Evolutionary conservation across 306 rosid genomes (phyloP).

Genomic region (Ormosia semicastrata): DNA sequence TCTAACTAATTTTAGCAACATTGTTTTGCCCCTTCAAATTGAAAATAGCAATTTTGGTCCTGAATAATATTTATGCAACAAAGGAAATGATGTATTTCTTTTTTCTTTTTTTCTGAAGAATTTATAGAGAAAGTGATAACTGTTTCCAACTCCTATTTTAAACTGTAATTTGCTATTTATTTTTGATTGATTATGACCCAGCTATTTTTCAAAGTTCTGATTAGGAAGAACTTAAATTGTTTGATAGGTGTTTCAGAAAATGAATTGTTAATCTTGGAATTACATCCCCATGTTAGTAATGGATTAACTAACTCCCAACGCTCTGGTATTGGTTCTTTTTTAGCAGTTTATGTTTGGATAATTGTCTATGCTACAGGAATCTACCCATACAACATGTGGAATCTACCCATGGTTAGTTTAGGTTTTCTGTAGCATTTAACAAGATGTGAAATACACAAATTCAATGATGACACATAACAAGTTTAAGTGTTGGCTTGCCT

Average conservation of each 20-base stretch:
- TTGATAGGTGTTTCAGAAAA: background rate
- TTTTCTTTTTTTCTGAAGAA: background rate
- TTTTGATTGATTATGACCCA: background rate
- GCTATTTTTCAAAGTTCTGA: background rate
- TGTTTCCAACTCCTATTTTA: slow-evolving; percentile 16
- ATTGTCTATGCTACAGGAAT: background rate
- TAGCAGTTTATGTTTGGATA: background rate
- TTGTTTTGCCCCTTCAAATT: slow-evolving; percentile 24
- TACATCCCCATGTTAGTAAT: background rate
- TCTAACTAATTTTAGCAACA: slow-evolving; percentile 16
- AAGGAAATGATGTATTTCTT: slow-evolving; percentile 9
- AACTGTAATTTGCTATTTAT: background rate
- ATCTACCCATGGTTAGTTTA: no score
- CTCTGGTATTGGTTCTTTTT: background rate
- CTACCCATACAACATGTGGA: background rate
- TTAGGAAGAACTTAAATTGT: background rate
- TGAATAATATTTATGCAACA: slow-evolving; percentile 36
- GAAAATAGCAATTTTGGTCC: slow-evolving; percentile 28
- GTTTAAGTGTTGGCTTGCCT: no score
- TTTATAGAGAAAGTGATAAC: slow-evolving; percentile 29
- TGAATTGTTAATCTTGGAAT: background rate
- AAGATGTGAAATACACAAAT: background rate
- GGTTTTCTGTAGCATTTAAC: background rate
- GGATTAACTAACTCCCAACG: background rate
- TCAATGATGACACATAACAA: background rate